Evolutionary conservation across 23 red algal species (phyloP).

Genomic region (Cyanidium caldarium): DNA sequence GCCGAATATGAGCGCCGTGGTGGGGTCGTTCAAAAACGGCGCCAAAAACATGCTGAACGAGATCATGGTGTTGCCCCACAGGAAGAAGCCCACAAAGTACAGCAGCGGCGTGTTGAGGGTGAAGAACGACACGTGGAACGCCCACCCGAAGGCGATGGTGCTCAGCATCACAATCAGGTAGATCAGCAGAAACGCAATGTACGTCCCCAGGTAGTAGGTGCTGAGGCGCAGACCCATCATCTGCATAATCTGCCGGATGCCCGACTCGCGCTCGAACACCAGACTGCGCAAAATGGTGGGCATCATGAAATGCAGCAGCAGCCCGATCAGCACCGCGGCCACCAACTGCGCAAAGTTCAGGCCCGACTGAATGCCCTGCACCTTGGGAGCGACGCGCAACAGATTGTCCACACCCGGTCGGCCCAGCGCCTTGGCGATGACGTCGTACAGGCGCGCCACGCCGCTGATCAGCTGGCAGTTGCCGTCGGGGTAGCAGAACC

Average conservation of each 20-base stretch:
- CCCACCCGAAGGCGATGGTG: slow-evolving; percentile 32
- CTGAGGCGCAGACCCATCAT: slow-evolving; percentile 41
- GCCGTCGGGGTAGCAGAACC: slow-evolving; percentile 16
- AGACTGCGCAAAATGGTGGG: slow-evolving; percentile 53
- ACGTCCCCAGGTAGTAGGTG: slow-evolving; percentile 68
- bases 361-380: neutral
- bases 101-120: slow-evolving; percentile 49
- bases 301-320: slow-evolving; percentile 52
- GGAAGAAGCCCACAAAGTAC: slow-evolving; percentile 29
- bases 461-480: slow-evolving; percentile 45
- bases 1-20: slow-evolving; percentile 64
- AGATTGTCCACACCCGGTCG: slow-evolving; percentile 26
- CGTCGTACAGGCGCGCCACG: slow-evolving; percentile 29
- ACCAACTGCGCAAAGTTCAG: slow-evolving; percentile 42
- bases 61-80: slow-evolving; percentile 64
- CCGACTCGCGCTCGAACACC: slow-evolving; percentile 45
- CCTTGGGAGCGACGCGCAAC: slow-evolving; percentile 34
- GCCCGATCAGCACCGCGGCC: slow-evolving; percentile 40
- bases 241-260: slow-evolving; percentile 58
- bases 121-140: slow-evolving; percentile 41
- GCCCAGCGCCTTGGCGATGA: slow-evolving; percentile 21
- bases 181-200: slow-evolving; percentile 43
- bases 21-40: slow-evolving; percentile 52
- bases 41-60: slow-evolving; percentile 43
- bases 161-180: slow-evolving; percentile 30